Base-by-base conservation (phyloP, 768 basidiomycete genomes). In the Lentinula sp. region DNA sequence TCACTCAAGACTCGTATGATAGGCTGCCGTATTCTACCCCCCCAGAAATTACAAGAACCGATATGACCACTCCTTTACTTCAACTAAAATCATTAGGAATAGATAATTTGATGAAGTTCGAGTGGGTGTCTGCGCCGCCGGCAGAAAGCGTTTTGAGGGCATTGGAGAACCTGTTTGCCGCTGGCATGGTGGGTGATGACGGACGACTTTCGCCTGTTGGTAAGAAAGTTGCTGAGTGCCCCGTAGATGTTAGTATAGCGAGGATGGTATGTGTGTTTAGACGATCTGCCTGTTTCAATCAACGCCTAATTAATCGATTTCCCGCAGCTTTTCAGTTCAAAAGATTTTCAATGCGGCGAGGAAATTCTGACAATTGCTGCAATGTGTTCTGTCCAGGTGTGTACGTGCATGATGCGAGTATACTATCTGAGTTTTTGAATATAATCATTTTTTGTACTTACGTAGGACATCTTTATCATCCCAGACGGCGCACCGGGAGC, bases 281-380 rank as follows among this genome's bases (percentile, higher is more conserved):
- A 45, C 35, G 32, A 9, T 18, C 16, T 9, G 51, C 42, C 46
- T 39, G 23, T 3, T 7, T 50, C 37, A 42, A 40, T 34, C 18
- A 18, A 23, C 45, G 34, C 23, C 23, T 42, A 16, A 5, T 50
- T 61, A 45, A 63, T 43, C 31, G 11, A 43, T 23, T 18, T 56
- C 13, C 15, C 64, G 0, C 63, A 99, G 96, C 71, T 99, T 3
- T 91, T 98, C 65, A 84, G 78, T 61, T 96, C 95, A 18, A 86
- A 88, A 66, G 87, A 90, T 4, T 89, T 88, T 71, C 82, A 82
- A 65, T 99, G 97, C 65, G 93, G 96, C 2, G 94, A 98, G 66
- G 97, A 99, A 69, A 91, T 97, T 53, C 76, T 99, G 57, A 94
- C 95, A 0, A 97, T 99, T 58, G 91, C 94, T 5, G 95, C 97